A percentile compares a stretch with the other conserved stretches of the same genome.
phyloP scores from a whole-genome alignment of 345 rosid genomes.

The Camelina laxa region DNA sequence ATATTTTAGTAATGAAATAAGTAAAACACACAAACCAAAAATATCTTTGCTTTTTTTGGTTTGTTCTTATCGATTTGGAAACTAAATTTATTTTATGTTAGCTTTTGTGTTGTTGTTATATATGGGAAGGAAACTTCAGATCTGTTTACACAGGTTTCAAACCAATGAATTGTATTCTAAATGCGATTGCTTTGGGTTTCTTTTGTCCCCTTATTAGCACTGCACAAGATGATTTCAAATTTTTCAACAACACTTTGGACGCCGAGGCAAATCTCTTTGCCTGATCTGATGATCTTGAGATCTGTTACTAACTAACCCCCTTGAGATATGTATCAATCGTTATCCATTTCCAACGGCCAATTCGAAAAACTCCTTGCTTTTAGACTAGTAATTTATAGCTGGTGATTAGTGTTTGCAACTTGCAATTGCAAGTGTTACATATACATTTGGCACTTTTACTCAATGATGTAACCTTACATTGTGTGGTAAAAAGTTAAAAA shows the following conservation, averaged over 20 bases:
- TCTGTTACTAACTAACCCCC: background rate
- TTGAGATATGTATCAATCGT: slow-evolving; percentile 2
- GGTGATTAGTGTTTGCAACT: slow-evolving; percentile 10
- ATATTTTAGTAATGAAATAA: background rate
- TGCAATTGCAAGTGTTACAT: background rate
- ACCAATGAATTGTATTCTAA: background rate
- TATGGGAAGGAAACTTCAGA: slow-evolving; percentile 26
- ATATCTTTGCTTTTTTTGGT: background rate
- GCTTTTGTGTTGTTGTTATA: background rate
- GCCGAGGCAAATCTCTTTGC: slow-evolving; percentile 21
- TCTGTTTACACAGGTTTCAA: background rate
- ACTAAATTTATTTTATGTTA: background rate
- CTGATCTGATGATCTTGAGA: background rate
- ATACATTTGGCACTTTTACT: background rate
- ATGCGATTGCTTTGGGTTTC: slow-evolving; percentile 11
- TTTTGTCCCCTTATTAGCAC: slow-evolving; percentile 5
- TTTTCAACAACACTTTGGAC: slow-evolving; percentile 18
- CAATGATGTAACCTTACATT: background rate
- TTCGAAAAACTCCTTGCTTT: slow-evolving; percentile 7
- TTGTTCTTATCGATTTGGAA: slow-evolving; percentile 33
- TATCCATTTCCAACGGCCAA: slow-evolving; percentile 9
- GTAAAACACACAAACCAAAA: background rate
- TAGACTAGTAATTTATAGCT: background rate
- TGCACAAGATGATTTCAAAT: background rate
- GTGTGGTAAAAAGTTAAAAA: background rate